These are phyloP conservation scores for Nidularia sp. DNA, from an alignment of 768 basidiomycete genomes.

Conservation along the genomic window DNA sequence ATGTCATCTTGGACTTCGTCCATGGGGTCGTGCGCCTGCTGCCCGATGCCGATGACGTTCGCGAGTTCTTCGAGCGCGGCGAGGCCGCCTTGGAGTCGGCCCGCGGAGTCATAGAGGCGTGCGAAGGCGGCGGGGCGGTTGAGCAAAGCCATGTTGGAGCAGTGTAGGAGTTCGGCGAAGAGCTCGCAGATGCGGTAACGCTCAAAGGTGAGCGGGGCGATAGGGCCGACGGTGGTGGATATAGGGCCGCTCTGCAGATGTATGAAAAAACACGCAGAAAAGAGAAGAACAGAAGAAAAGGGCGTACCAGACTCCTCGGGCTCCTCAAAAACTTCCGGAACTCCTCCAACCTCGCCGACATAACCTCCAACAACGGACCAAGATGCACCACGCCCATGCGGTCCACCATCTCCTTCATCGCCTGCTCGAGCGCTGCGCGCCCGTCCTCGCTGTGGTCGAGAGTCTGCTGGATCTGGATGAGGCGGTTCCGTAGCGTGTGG, in stretches of 20 bases:
- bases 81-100: slow-evolving; percentile 85
- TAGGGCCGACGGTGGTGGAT: slow-evolving; percentile 67
- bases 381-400: slow-evolving; percentile 90
- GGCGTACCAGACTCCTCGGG: slow-evolving; percentile 75
- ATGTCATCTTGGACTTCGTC: slow-evolving; percentile 58
- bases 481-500: slow-evolving; percentile 85
- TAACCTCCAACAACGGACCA: slow-evolving; percentile 70
- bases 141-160: slow-evolving; percentile 95
- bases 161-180: slow-evolving; percentile 94
- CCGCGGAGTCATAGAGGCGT: slow-evolving; percentile 75
- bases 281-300: not conserved
- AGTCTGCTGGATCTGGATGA: slow-evolving; percentile 84
- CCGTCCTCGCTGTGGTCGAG: slow-evolving; percentile 50
- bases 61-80: slow-evolving; percentile 83
- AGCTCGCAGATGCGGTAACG: slow-evolving; percentile 95
- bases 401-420: slow-evolving; percentile 79
- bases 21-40: slow-evolving; percentile 49
- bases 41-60: slow-evolving; percentile 68
- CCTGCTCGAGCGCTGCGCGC: slow-evolving; percentile 61
- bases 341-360: slow-evolving; percentile 63
- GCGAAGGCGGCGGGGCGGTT: slow-evolving; percentile 74
- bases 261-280: slow-evolving; percentile 1
- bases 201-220: slow-evolving; percentile 86
- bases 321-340: slow-evolving; percentile 66
- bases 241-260: slow-evolving; percentile 58